These are phyloP conservation scores for Calonectria hongkongensis DNA, from an alignment of 2,329 filamentous ascomycete genomes.

Conservation along the genomic window DNA sequence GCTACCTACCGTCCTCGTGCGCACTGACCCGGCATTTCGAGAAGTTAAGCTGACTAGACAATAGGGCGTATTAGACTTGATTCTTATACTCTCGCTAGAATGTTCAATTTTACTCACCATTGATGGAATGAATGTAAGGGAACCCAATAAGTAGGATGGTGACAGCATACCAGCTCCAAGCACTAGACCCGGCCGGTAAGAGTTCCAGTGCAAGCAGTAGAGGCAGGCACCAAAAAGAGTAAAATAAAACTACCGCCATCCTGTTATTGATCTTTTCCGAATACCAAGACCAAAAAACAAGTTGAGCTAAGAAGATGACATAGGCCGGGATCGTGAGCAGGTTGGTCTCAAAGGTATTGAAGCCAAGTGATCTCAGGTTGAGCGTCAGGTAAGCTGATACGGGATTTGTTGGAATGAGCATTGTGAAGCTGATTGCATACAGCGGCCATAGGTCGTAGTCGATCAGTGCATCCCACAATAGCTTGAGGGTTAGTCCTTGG, in stretches of 20 bases:
- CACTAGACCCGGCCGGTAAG: slow-evolving; percentile 51
- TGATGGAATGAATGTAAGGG: slow-evolving; percentile 55
- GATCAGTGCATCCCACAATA: slow-evolving; percentile 68
- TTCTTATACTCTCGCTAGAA: accelerated
- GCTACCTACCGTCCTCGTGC: slow-evolving; percentile 74
- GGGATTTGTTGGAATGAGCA: slow-evolving; percentile 52
- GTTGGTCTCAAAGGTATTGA: slow-evolving; percentile 72
- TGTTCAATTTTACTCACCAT: background rate
- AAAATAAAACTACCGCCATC: slow-evolving; percentile 63
- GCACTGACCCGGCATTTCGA: slow-evolving; percentile 75
- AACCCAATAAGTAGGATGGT: slow-evolving; percentile 59
- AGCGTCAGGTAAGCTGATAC: slow-evolving; percentile 68
- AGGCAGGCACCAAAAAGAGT: slow-evolving; percentile 73
- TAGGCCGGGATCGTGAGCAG: slow-evolving; percentile 73
- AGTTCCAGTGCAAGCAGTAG: slow-evolving; percentile 68
- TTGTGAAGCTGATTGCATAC: slow-evolving; percentile 47
- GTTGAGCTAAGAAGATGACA: slow-evolving; percentile 61
- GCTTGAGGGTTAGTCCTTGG: slow-evolving; percentile 68
- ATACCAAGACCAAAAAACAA: slow-evolving; percentile 65
- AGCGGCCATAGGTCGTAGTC: slow-evolving; percentile 72
- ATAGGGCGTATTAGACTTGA: background rate
- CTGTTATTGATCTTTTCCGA: slow-evolving; percentile 65
- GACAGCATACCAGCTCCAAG: slow-evolving; percentile 58
- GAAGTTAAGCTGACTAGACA: slow-evolving; percentile 71
- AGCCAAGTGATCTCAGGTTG: slow-evolving; percentile 68